These are phyloP conservation scores for Rhodotorula sphaerocarpa DNA, from an alignment of 768 basidiomycete species.

Conservation along the genomic window DNA sequence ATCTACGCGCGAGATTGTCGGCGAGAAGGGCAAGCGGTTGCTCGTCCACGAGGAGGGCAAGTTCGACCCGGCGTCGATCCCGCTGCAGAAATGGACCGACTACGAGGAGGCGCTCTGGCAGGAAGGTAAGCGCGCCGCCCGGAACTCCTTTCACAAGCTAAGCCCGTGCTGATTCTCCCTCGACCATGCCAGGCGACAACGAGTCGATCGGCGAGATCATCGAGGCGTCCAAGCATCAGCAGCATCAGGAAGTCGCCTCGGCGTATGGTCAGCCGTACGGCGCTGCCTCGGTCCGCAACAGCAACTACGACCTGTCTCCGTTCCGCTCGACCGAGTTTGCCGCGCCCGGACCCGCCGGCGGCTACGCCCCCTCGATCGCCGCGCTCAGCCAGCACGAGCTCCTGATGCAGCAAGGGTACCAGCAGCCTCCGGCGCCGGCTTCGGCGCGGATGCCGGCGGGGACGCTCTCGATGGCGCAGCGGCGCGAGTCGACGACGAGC, in stretches of 20 bases:
- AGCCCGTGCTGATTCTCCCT: neutral
- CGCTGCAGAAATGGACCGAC: constrained; percentile 92
- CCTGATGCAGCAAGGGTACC: neutral
- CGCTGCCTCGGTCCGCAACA: constrained; percentile 1
- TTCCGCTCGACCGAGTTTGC: neutral
- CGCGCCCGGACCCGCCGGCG: neutral
- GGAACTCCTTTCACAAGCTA: neutral
- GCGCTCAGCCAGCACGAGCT: neutral
- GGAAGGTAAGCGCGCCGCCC: constrained; percentile 5
- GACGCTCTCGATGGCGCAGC: constrained; percentile 2
- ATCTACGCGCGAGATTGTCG: constrained; percentile 80
- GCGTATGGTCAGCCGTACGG: constrained; percentile 37
- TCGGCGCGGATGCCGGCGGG: constrained; percentile 3
- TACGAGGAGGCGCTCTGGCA: constrained; percentile 39
- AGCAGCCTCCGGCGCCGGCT: neutral
- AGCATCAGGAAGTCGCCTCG: constrained; percentile 12
- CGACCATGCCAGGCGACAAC: constrained; percentile 17
- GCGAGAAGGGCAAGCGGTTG: constrained; percentile 90
- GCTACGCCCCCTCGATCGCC: constrained; percentile 9
- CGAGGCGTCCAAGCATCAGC: constrained; percentile 30
- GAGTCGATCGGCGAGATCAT: constrained; percentile 38
- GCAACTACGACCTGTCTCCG: neutral
- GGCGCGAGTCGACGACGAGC: constrained; percentile 18
- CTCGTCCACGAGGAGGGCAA: constrained; percentile 96
- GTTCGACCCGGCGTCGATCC: constrained; percentile 86